phyloP scores from a whole-genome alignment of 164 flowering plant genomes.

The Magnolia kwangsiensis region DNA sequence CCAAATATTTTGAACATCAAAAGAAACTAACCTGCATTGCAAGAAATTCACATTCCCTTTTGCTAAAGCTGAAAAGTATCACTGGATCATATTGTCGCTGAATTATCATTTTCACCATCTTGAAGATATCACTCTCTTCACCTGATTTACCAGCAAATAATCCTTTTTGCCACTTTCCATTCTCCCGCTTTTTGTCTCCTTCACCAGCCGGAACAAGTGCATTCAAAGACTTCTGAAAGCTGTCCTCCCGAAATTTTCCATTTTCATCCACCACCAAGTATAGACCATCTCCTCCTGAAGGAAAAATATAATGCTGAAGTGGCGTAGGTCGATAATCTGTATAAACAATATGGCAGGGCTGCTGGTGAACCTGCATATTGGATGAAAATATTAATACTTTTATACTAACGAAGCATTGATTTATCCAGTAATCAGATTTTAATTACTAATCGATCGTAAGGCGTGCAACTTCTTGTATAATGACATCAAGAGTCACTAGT shows the following conservation, averaged over 20 bases:
- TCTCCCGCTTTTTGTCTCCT: slow-evolving; percentile 64
- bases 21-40: slow-evolving; percentile 82
- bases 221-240: slow-evolving; percentile 93
- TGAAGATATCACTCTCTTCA: slow-evolving; percentile 95
- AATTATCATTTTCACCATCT: slow-evolving; percentile 96
- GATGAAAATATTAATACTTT: not conserved
- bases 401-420: not conserved
- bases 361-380: slow-evolving; percentile 75
- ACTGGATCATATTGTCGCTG: slow-evolving; percentile 97
- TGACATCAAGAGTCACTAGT: too few relatives aligned
- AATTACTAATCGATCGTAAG: not conserved
- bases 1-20: not conserved
- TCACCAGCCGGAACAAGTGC: slow-evolving; percentile 72
- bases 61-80: slow-evolving; percentile 96
- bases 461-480: not conserved
- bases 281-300: slow-evolving; percentile 83
- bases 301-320: slow-evolving; percentile 94
- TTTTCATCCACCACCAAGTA: slow-evolving; percentile 95
- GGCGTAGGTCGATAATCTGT: slow-evolving; percentile 99
- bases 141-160: slow-evolving; percentile 51
- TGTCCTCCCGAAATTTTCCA: slow-evolving; percentile 93
- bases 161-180: slow-evolving; percentile 80
- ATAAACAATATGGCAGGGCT: slow-evolving; percentile 98
- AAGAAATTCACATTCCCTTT: slow-evolving; percentile 95
- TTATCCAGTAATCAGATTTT: not conserved